A percentile compares a stretch with the other conserved stretches of the same genome.
Evolutionary conservation across 1,139 yeast species (phyloP).

Genomic region (Taphrina sp.): DNA sequence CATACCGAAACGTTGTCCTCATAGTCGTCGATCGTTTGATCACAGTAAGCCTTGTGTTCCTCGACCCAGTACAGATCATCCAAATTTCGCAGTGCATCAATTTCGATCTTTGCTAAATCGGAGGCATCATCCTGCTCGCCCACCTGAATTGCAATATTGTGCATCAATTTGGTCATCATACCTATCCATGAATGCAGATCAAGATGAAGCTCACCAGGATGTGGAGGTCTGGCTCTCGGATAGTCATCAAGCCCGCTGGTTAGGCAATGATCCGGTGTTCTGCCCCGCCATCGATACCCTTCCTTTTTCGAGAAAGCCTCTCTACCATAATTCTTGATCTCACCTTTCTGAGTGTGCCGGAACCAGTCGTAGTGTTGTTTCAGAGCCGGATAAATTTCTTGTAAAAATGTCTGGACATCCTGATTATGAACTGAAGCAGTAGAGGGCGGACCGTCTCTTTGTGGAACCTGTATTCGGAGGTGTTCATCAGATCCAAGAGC

Average conservation of each 20-base stretch:
- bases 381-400: conserved; percentile 69
- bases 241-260: conserved; percentile 96
- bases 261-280: conserved; percentile 78
- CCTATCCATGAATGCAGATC: conserved; percentile 93
- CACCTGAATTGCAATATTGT: conserved; percentile 66
- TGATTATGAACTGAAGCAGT: conserved; percentile 51
- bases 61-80: conserved; percentile 79
- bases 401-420: conserved; percentile 66
- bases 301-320: conserved; percentile 55
- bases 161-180: conserved; percentile 80
- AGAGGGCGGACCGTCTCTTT: conserved; percentile 45
- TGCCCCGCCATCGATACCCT: conserved; percentile 90
- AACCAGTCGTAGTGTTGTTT: conserved; percentile 83
- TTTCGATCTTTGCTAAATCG: conserved; percentile 55
- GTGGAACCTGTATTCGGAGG: conserved; percentile 12
- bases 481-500: neutral
- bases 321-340: conserved; percentile 63
- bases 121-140: conserved; percentile 58
- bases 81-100: conserved; percentile 60
- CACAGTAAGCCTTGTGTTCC: conserved; percentile 71
- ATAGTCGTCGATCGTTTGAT: conserved; percentile 68
- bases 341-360: conserved; percentile 75
- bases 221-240: conserved; percentile 81
- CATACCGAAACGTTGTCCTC: conserved; percentile 69
- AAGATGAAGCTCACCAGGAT: conserved; percentile 83